Base-by-base conservation (phyloP, 805 yeast species). In the Pichia exigua region DNA sequence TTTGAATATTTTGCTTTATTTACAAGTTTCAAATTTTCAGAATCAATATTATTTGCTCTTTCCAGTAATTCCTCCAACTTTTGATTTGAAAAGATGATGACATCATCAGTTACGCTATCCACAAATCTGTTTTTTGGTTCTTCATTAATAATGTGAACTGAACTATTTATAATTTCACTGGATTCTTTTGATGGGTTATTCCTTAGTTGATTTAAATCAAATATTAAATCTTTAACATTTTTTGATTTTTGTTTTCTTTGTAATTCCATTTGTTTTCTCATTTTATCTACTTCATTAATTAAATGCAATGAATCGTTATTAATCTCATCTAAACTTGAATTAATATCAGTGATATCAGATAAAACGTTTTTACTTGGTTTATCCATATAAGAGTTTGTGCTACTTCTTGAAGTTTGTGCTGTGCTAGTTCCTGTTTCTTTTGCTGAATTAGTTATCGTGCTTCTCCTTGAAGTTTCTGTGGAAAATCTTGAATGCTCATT, bases 1-100 rank as follows among this genome's bases (percentile, higher is more conserved):
- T 76, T 80, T 22, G 73, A 65, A 47, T 81, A 63, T 3, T 59
- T 63, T 1, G 60, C 57, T 51, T 68, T 73, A 55, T 78, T 78
- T 1, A 65, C 59, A 44, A 61, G 59, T 32, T 60, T 62, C 30
- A 68, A 50, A 20, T 50, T 44, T 27, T 55, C 51, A 1, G 59
- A 54, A 20, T 61, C 55, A 2, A 51, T 42, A 1, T 38, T 35
- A 43, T 48, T 60, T 2, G 65, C 61, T 22, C 51, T 46, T 6
- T 58, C 56, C 13, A 66, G 46, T 49, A 65, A 47, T 4, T 30
- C 15, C 15, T 61, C 64, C 13, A 65, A 50, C 18, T 61, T 58
- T 17, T 44, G 32, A 4, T 51, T 59, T 0, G 58, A 47, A 24
- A 56, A 56, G 12, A 41, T 2, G 11, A 41, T 21, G 10, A 48